Base-by-base conservation (phyloP, 2,329 filamentous ascomycete genomes). In the Colletotrichum sp. region DNA sequence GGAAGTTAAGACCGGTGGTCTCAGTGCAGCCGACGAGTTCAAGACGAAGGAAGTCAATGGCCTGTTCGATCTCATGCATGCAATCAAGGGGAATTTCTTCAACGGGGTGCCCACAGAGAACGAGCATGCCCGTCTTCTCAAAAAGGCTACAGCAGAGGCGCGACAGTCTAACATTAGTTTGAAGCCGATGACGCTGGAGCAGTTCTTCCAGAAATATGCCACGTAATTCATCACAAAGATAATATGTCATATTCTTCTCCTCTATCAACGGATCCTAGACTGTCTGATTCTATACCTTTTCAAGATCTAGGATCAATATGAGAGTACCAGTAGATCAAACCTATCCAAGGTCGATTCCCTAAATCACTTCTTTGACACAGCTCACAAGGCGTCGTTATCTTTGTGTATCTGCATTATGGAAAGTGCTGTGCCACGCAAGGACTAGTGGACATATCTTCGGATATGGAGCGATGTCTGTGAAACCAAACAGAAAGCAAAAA, bases 291-390 rank as follows among this genome's bases (percentile, higher is more conserved):
- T 5, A 9, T 43, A 18, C 4, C 3, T 43, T 1, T 43, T 43
- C 36, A 18, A 18, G 36, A 43, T 43, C 8, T 43, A 18, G 4
- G 18, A 9, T n/a, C 8, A 10, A 18, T 9, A 43, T 43, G 36
- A 10, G 2, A 18, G 16, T 9, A 9, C 0, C 36, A 38, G 8
- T 43, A 10, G 2, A 18, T 18, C 4, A 5, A 9, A 5, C 2
- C 16, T 9, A 18, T 18, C 16, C 8, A 18, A 43, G 36, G 36
- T 18, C 36, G 5, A 18, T 43, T 43, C 2, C 8, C 7, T 9
- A 18, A 9, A 43, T 9, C 8, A 43, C 2, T 43, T 43, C 16
- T 18, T 1, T 43, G 36, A 9, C 36, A 43, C 7, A 9, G 36
- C 7, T 18, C 36, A 18, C 36, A 43, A 10, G 36, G 8, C 8